Conservation (phyloP, 2,329 filamentous ascomycete genomes). For the Monosporascus sp. region DNA sequence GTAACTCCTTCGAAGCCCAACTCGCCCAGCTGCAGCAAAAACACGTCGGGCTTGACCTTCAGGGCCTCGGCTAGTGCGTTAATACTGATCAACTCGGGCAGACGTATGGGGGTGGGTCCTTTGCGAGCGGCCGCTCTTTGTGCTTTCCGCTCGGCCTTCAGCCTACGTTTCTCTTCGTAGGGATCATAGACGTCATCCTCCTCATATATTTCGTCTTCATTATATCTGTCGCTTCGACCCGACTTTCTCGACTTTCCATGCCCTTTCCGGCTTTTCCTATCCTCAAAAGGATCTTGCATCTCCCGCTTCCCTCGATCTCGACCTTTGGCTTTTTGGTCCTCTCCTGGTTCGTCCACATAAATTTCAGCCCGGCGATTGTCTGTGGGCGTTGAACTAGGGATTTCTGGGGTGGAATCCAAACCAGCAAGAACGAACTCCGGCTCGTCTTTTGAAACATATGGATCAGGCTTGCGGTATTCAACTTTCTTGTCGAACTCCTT, state of each 20-base stretch:
- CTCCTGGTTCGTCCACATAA: background rate
- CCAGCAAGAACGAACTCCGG: background rate
- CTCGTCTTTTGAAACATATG: background rate
- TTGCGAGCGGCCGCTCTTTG: constrained; percentile 29
- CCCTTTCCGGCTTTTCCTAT: constrained; percentile 2
- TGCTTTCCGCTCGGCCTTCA: constrained; percentile 34
- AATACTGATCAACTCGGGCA: constrained; percentile 92
- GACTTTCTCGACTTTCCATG: constrained; percentile 9
- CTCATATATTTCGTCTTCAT: constrained; percentile 21
- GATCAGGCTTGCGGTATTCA: background rate
- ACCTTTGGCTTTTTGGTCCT: background rate
- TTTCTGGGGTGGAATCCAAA: background rate
- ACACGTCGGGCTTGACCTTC: constrained; percentile 63
- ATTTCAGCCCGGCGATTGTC: background rate
- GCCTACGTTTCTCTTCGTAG: constrained; percentile 36
- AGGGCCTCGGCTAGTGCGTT: constrained; percentile 72
- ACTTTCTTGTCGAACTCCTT: constrained; percentile 8
- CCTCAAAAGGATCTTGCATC: constrained; percentile 1
- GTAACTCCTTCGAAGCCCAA: constrained; percentile 86
- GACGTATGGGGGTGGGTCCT: constrained; percentile 56
- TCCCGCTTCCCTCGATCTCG: background rate
- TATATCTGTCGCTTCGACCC: constrained; percentile 2
- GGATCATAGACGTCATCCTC: constrained; percentile 24
- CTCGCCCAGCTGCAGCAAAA: constrained; percentile 69
- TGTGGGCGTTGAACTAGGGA: background rate